Conservation (phyloP, 495 filamentous ascomycete genomes). For the Annulohypoxylon nitens region DNA sequence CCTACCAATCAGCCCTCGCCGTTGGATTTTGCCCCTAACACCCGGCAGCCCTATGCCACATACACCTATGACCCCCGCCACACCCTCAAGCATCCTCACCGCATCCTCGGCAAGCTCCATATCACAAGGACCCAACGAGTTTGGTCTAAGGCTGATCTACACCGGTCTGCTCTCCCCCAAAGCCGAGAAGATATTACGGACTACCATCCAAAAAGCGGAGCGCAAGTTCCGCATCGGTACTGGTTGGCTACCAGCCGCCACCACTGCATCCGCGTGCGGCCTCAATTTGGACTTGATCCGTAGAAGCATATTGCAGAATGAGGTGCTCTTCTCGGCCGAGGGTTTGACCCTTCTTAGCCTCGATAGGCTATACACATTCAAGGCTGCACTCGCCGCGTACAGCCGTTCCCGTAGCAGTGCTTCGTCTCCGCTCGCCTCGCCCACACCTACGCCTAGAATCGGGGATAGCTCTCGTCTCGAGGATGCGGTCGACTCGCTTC, state of each 20-base stretch:
- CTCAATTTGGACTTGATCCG: constrained; percentile 68
- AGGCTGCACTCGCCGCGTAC: constrained; percentile 71
- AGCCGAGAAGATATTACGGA: constrained; percentile 56
- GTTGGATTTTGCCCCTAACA: constrained; percentile 44
- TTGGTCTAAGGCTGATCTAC: constrained; percentile 57
- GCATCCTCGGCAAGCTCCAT: constrained; percentile 46
- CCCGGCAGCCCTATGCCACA: constrained; percentile 46
- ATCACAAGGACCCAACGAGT: constrained; percentile 50
- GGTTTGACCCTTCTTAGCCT: constrained; percentile 75
- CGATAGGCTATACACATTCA: constrained; percentile 81
- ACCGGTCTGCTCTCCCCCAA: constrained; percentile 49
- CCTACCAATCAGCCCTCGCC: constrained; percentile 40
- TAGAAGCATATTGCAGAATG: constrained; percentile 75
- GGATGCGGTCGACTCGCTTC: constrained; percentile 68
- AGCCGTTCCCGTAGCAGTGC: constrained; percentile 49
- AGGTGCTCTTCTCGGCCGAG: constrained; percentile 77
- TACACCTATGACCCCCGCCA: constrained; percentile 60
- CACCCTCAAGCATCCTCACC: constrained; percentile 57
- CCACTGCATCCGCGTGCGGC: constrained; percentile 53
- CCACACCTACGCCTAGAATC: constrained; percentile 54
- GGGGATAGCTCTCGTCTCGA: constrained; percentile 67
- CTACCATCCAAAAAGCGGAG: constrained; percentile 59
- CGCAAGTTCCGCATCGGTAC: constrained; percentile 59
- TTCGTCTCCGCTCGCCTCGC: constrained; percentile 44
- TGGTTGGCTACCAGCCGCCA: constrained; percentile 57